Conservation (phyloP, 2,329 filamentous ascomycete genomes). For the Botryosphaeria dothidea region DNA sequence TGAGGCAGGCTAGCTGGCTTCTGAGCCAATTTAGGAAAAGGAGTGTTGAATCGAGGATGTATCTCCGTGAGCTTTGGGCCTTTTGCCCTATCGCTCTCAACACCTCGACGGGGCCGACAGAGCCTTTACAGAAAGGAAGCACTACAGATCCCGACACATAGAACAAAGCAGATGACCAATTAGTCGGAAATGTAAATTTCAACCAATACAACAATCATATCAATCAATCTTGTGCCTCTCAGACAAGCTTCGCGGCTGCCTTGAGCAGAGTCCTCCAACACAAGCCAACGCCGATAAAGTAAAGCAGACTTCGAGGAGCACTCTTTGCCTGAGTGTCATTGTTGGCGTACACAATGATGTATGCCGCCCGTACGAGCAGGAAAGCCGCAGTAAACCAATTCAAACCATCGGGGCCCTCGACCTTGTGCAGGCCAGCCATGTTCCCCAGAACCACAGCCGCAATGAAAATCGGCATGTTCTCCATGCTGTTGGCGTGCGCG, state of each 20-base stretch:
- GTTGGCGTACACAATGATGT: slow-evolving; percentile 37
- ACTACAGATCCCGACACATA: no score
- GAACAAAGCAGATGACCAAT: no score
- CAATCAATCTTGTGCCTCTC: not conserved
- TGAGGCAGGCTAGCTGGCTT: no score
- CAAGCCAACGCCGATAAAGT: slow-evolving; percentile 30
- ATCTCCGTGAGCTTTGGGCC: no score
- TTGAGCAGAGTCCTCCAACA: slow-evolving; percentile 32
- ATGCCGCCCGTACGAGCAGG: slow-evolving; percentile 37
- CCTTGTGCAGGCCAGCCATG: slow-evolving; percentile 37
- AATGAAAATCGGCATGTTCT: slow-evolving; percentile 49
- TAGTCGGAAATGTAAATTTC: not conserved
- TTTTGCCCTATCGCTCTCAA: no score
- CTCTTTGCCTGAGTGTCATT: slow-evolving; percentile 27
- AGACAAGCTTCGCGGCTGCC: slow-evolving; percentile 29
- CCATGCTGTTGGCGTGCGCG: slow-evolving; percentile 49
- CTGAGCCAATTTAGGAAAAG: no score
- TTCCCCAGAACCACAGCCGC: slow-evolving; percentile 46
- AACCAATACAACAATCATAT: not conserved
- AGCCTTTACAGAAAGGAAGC: no score
- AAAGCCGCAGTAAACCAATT: slow-evolving; percentile 38
- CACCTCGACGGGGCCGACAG: no score
- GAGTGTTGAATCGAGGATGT: no score
- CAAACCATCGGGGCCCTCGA: slow-evolving; percentile 29
- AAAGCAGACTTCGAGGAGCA: slow-evolving; percentile 31